These are phyloP conservation scores for Parasarocladium wereldwijsianum DNA, from an alignment of 2,329 filamentous ascomycete species.

Conservation along the genomic window DNA sequence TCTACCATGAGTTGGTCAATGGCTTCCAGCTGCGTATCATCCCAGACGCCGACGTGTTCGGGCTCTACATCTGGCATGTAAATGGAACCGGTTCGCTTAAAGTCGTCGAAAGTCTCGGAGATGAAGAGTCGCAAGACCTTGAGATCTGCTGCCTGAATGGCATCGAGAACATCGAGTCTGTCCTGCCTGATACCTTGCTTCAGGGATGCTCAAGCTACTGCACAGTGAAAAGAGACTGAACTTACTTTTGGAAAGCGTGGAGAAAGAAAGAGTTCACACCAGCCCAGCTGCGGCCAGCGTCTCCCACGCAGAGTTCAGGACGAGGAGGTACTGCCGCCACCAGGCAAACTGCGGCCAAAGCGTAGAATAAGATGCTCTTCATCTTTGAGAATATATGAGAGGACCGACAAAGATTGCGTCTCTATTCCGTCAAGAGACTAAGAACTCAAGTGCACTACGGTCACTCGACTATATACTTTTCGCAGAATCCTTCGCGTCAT, in stretches of 20 bases:
- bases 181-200: not conserved
- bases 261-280: constrained; percentile 5
- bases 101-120: constrained; percentile 4
- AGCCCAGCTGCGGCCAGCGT: constrained; percentile 2
- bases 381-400: no score
- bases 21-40: constrained; percentile 4
- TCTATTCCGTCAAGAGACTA: no score
- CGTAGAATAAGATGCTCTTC: constrained; percentile 1
- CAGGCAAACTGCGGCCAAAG: not conserved
- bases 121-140: constrained; percentile 4
- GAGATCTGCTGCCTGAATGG: constrained; percentile 2
- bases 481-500: no score
- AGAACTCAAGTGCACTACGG: no score
- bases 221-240: not conserved
- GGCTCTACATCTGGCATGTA: constrained; percentile 4
- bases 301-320: not conserved
- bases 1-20: constrained; percentile 5
- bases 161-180: constrained; percentile 4
- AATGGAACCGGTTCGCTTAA: constrained; percentile 1
- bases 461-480: no score
- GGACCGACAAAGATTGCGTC: no score
- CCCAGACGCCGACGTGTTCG: constrained; percentile 1
- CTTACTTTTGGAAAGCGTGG: constrained; percentile 4
- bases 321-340: not conserved
- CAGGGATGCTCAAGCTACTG: not conserved